Percentiles rank a stretch among this genome's conserved stretches.
phyloP scores from a whole-genome alignment of 352 stramenopile species.

The Globisporangium irregulare region DNA sequence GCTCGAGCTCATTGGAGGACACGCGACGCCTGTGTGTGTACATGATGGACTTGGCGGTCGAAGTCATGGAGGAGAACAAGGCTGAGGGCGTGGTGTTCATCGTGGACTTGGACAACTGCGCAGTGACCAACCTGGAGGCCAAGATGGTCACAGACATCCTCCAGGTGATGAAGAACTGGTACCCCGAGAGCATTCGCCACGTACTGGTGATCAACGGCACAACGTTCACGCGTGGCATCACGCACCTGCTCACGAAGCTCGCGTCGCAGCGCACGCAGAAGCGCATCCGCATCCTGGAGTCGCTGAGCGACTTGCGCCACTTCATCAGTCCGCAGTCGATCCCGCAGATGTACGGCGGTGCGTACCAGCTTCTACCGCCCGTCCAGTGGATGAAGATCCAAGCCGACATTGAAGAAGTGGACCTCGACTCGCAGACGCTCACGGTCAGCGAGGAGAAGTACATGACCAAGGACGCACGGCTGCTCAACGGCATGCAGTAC shows the following conservation, averaged over 20 bases:
- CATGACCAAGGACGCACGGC: slow-evolving; percentile 49
- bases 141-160: slow-evolving; percentile 68
- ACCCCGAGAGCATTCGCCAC: slow-evolving; percentile 56
- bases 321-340: slow-evolving; percentile 45
- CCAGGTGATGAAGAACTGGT: slow-evolving; percentile 56
- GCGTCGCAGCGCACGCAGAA: slow-evolving; percentile 44
- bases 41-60: slow-evolving; percentile 70
- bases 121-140: slow-evolving; percentile 47
- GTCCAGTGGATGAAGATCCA: slow-evolving; percentile 62
- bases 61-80: slow-evolving; percentile 65
- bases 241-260: slow-evolving; percentile 49
- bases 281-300: slow-evolving; percentile 48
- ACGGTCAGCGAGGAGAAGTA: slow-evolving; percentile 41
- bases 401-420: slow-evolving; percentile 69
- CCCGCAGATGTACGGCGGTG: slow-evolving; percentile 60
- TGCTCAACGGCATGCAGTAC: slow-evolving; percentile 83
- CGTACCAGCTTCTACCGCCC: slow-evolving; percentile 50
- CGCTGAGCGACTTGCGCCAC: slow-evolving; percentile 40
- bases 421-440: slow-evolving; percentile 37
- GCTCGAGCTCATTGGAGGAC: slow-evolving; percentile 65
- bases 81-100: slow-evolving; percentile 67
- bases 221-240: slow-evolving; percentile 48
- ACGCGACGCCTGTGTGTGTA: slow-evolving; percentile 67
- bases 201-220: slow-evolving; percentile 67
- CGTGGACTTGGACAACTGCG: slow-evolving; percentile 54